These are phyloP conservation scores for Calonectria leucothoes DNA, from an alignment of 2,329 filamentous ascomycete genomes.

Conservation along the genomic window DNA sequence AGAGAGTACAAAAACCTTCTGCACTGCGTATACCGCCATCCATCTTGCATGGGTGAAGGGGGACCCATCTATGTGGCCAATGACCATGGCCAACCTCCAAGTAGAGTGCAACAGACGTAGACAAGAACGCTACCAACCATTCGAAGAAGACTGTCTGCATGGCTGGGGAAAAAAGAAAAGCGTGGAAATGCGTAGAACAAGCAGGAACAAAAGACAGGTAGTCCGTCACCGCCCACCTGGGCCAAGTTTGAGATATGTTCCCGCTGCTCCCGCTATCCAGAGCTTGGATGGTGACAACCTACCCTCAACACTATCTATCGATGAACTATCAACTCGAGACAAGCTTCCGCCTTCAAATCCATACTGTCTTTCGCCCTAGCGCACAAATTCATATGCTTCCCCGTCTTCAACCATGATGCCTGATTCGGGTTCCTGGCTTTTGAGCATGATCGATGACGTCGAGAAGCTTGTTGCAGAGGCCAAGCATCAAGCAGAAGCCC, in stretches of 20 bases:
- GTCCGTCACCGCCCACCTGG: not conserved
- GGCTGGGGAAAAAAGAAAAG: not conserved
- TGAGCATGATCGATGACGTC: not conserved
- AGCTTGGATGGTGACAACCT: not conserved
- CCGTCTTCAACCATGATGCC: not conserved
- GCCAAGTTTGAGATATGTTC: not conserved
- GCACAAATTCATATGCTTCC: not conserved
- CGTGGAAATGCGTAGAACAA: not conserved
- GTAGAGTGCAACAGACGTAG: not conserved
- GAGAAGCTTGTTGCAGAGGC: not conserved
- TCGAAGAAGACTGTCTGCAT: not conserved
- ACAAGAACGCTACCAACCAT: not conserved
- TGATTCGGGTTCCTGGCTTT: not conserved
- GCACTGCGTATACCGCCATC: no score
- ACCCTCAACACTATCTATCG: not conserved
- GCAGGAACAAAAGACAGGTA: not conserved
- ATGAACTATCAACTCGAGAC: not conserved
- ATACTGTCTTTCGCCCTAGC: not conserved
- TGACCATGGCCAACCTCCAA: not conserved
- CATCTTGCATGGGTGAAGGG: not conserved
- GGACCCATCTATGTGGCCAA: not conserved
- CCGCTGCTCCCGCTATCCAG: not conserved
- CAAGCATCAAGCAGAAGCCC: not conserved
- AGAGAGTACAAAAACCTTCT: not conserved
- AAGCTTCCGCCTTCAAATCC: not conserved